phyloP scores from a whole-genome alignment of 108 stramenopile genomes.

The Hondaea fermentalgiana region DNA sequence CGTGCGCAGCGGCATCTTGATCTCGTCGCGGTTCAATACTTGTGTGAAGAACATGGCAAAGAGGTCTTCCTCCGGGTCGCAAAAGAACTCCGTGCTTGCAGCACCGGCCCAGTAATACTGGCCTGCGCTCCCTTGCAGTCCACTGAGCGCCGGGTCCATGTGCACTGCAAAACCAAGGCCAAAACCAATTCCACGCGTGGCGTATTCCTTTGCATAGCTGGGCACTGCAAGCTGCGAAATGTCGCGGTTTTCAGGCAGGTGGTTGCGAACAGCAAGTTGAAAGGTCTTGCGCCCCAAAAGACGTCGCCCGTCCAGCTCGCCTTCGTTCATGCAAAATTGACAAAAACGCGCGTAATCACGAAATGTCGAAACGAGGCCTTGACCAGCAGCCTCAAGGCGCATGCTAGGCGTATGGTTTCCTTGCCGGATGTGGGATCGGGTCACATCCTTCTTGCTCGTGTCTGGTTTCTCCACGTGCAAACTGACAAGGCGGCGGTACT shows the following conservation, averaged over 20 bases:
- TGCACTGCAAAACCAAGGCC: conserved; percentile 15
- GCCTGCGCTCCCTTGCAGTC: background rate
- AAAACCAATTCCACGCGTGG: conserved; percentile 16
- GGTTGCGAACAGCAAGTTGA: background rate
- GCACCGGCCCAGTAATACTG: conserved; percentile 25
- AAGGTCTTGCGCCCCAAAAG: background rate
- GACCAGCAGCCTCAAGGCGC: background rate
- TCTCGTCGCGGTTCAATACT: background rate
- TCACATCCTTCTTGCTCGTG: background rate
- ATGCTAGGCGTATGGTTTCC: background rate
- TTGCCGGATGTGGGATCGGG: background rate
- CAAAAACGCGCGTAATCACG: conserved; percentile 18
- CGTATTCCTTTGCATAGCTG: background rate
- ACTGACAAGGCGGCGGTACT: background rate
- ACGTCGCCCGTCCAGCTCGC: background rate
- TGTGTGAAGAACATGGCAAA: conserved; percentile 27
- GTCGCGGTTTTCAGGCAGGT: background rate
- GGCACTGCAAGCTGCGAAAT: background rate
- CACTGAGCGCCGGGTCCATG: background rate
- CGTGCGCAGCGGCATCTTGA: conserved; percentile 2
- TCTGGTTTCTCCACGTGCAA: background rate
- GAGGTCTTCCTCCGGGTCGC: conserved; percentile 16
- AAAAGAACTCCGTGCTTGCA: conserved; percentile 13
- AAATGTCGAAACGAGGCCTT: conserved; percentile 25
- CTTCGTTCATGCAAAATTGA: background rate